phyloP scores from a whole-genome alignment of 257 asterid species.

The Lavandula angustifolia region DNA sequence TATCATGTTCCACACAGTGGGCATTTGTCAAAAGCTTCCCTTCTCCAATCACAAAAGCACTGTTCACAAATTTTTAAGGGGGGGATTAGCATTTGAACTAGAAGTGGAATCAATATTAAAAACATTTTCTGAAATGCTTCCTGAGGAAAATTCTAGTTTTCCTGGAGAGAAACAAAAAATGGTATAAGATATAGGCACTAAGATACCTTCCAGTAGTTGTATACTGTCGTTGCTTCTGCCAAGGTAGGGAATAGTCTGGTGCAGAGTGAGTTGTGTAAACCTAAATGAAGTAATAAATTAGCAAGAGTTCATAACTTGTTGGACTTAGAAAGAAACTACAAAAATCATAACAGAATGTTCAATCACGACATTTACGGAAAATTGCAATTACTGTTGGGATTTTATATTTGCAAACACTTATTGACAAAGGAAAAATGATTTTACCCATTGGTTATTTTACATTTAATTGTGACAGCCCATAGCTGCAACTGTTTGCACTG shows the following conservation, averaged over 20 bases:
- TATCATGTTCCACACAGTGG: conserved; percentile 86
- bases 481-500: neutral
- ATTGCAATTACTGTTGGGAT: neutral
- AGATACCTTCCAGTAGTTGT: conserved; percentile 95
- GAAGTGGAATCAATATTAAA: neutral
- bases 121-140: neutral
- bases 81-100: neutral
- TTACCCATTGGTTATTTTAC: neutral
- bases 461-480: neutral
- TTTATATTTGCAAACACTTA: neutral
- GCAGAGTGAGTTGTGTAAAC: conserved; percentile 92
- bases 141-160: neutral
- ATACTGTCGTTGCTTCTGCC: conserved; percentile 92
- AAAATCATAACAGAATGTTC: neutral
- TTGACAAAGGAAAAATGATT: conserved; percentile 6
- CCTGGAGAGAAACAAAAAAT: neutral
- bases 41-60: conserved; percentile 93
- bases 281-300: conserved; percentile 39
- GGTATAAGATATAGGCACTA: conserved; percentile 6
- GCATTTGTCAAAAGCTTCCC: conserved; percentile 95
- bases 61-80: conserved; percentile 33
- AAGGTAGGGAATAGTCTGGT: conserved; percentile 94
- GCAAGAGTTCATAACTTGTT: neutral
- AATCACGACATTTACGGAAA: neutral
- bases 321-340: neutral